Base-by-base conservation (phyloP, 2,329 filamentous ascomycete species). In the Arthrobotrys iridis region DNA sequence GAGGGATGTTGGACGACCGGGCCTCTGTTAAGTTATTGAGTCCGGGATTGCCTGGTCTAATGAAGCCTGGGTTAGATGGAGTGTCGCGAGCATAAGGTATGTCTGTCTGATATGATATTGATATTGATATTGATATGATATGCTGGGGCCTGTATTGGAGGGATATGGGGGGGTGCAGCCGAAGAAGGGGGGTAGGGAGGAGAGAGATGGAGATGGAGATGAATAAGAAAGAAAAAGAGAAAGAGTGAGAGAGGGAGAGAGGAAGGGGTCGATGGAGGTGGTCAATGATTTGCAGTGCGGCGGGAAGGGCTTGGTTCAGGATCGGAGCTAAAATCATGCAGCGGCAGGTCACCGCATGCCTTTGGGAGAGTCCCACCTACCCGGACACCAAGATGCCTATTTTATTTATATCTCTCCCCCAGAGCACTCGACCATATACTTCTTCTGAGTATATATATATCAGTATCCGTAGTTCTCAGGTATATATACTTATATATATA, bases 1-100 rank as follows among this genome's bases (percentile, higher is more conserved):
- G 20, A 82, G 83, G 15, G 11, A 33, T 13, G 11, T 4, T 20
- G 13, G 5, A 5, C 13, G 40, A n/a, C n/a, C 40, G n/a, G n/a
- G n/a, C n/a, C n/a, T n/a, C n/a, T n/a, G n/a, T n/a, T n/a, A n/a
- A n/a, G n/a, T n/a, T 40, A n/a, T 40, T 30, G 11, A 6, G 22
- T 52, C 28, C 20, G n/a, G 46, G 46, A 15, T 52, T 15, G 46
- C 46, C 28, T 20, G 46, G 46, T 35, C 35, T 20, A 15, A 48
- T 24, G 22, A 41, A 33, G 26, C 15, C 7, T 24, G 2, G 22
- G 37, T n/a, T 11, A 13, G 40, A 11, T 55, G 7, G 18, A 35
- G 15, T 30, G 35, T 7, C n/a, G 35, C 35, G 7, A n/a, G 35
- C 7, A 37, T 37, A 7, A 28, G 28, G 55, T 18, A 20, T 30